A percentile compares a stretch with the other conserved stretches of the same genome.
Conservation (phyloP, 352 stramenopile species). For the Pythium pyrilobum region DNA sequence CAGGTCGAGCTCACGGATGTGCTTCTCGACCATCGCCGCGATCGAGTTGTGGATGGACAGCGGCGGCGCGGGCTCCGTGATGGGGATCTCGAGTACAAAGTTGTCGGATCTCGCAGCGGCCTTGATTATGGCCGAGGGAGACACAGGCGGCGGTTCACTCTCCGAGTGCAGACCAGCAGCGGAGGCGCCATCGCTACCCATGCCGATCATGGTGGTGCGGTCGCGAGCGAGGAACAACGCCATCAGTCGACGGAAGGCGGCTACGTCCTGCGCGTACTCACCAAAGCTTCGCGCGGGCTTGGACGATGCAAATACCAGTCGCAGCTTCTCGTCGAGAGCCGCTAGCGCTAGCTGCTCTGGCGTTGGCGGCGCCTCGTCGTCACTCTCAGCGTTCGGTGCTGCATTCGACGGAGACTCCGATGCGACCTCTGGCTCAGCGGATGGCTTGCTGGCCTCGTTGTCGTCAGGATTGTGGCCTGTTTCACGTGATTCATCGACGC, state of each 20-base stretch:
- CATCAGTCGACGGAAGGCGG: slow-evolving; percentile 4
- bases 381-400: no score
- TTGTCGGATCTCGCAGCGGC: slow-evolving; percentile 14
- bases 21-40: slow-evolving; percentile 53
- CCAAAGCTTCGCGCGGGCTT: neutral
- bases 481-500: neutral
- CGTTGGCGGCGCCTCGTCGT: no score
- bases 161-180: no score
- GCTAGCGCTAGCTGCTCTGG: no score
- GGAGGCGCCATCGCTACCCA: neutral
- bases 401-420: no score
- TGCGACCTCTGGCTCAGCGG: no score
- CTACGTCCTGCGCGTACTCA: slow-evolving; percentile 5
- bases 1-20: slow-evolving; percentile 53
- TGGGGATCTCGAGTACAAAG: slow-evolving; percentile 54
- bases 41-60: slow-evolving; percentile 55
- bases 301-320: no score
- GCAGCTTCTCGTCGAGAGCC: no score
- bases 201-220: slow-evolving; percentile 1
- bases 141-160: no score
- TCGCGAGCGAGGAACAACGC: slow-evolving; percentile 15
- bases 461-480: neutral
- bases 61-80: slow-evolving; percentile 39
- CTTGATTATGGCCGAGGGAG: neutral
- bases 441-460: no score